These are phyloP conservation scores for Mortierella sp. DNA, from an alignment of 371 early-diverging fungal genomes.

Conservation along the genomic window DNA sequence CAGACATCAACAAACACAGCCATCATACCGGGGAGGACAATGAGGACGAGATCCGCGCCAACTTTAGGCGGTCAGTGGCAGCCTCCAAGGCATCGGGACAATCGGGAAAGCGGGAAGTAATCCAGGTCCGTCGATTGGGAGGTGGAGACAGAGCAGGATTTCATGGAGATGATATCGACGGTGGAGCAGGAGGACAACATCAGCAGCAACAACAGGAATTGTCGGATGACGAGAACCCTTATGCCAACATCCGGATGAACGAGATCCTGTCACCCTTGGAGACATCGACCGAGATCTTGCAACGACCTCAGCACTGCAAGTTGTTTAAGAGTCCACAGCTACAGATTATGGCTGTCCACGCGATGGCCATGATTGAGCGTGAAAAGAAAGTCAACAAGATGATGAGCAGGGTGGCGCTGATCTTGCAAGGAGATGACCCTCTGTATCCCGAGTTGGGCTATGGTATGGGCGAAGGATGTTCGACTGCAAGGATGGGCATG, in stretches of 20 bases:
- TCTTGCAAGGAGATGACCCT: slow-evolving; percentile 57
- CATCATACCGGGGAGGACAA: slow-evolving; percentile 1
- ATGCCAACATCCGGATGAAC: slow-evolving; percentile 49
- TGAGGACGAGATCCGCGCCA: slow-evolving; percentile 38
- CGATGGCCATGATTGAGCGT: slow-evolving; percentile 59
- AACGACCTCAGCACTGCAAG: slow-evolving; percentile 43
- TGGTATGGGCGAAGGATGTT: slow-evolving; percentile 55
- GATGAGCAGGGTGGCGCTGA: slow-evolving; percentile 55
- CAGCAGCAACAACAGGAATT: slow-evolving; percentile 12
- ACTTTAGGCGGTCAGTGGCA: slow-evolving; percentile 29
- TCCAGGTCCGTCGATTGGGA: slow-evolving; percentile 20
- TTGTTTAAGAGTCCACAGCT: slow-evolving; percentile 49
- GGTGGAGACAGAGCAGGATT: not conserved
- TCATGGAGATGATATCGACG: not conserved
- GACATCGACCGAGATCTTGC: slow-evolving; percentile 48
- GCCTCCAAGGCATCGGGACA: slow-evolving; percentile 4
- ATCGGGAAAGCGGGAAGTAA: slow-evolving; percentile 27
- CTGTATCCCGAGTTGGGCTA: slow-evolving; percentile 52
- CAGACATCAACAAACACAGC: slow-evolving; percentile 7
- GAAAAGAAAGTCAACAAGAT: slow-evolving; percentile 58
- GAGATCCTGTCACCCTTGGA: slow-evolving; percentile 51
- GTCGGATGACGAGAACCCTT: slow-evolving; percentile 52
- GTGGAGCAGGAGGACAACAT: not conserved
- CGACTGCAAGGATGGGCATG: slow-evolving; percentile 46
- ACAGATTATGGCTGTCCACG: slow-evolving; percentile 59